Evolutionary conservation across 805 yeast genomes (phyloP), one percentile per base, ranked within the genome.

Genomic region (Blastobotrys parvus): DNA sequence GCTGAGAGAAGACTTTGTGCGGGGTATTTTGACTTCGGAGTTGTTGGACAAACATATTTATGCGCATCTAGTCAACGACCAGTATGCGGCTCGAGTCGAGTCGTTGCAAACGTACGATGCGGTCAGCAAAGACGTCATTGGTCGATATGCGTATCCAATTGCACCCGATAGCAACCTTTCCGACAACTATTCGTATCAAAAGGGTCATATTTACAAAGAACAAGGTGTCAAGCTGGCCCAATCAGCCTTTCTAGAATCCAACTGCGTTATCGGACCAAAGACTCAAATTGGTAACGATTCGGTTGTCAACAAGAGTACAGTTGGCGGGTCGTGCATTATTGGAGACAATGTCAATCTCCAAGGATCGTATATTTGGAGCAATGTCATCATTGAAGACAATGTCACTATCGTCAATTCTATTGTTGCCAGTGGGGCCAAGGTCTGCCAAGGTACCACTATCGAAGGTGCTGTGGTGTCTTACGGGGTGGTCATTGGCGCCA

Each of bases 51-150:
- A 92, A 60, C 83, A 89, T 44, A 84, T 92, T 23, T 90, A 90
- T 62, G 87, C 95, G 0, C 88, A 86, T 57, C 77, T 89, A 36
- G 75, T 92, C 16, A 78, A 75, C 41, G 80, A 78, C 42, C 80
- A 82, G 46, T 89, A 88, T 57, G 95, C 95, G 22, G 92, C 95
- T 1, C 76, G 98, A 58, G 97, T 87, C n/a, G 94, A 89, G 58
- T 82, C 90, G 59, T 82, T 92, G 81, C 85, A 85, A 58, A 87
- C 97, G 0, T 92, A 89, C 62, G 90, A 83, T 59, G 89, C 95
- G 8, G 78, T 92, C 13, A 77, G 94, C 13, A 92, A 85, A 62
- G 97, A 92, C 60, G 77, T 89, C 33, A 67, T 92, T 42, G 87
- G 88, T 18, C 78, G 97, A 59, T 92, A 95, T 86, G 75, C 90